phyloP scores from a whole-genome alignment of 345 rosid genomes.

The Acer campestre region DNA sequence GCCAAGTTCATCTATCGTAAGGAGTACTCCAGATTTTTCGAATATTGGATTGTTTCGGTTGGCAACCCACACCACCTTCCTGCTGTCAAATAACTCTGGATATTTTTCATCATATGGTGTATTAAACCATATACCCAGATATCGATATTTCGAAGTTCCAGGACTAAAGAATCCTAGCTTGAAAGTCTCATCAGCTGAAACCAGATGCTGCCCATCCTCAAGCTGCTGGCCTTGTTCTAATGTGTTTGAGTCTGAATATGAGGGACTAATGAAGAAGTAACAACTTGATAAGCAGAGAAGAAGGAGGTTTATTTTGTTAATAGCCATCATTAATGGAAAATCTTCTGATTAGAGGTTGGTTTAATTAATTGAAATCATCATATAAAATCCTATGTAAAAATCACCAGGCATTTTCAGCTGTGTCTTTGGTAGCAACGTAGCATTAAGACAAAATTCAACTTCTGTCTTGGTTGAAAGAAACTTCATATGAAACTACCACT shows the following conservation, averaged over 20 bases:
- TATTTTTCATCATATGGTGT: neutral
- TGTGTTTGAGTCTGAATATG: slow-evolving; percentile 14
- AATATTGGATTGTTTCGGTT: slow-evolving; percentile 2
- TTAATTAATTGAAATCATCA: neutral
- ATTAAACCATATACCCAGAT: slow-evolving; percentile 26
- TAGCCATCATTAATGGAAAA: neutral
- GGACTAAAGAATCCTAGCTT: slow-evolving; percentile 25
- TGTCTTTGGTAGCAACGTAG: too few species aligned
- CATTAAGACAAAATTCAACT: too few species aligned
- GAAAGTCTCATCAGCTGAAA: slow-evolving; percentile 19
- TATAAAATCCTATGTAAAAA: too few species aligned
- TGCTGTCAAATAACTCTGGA: neutral
- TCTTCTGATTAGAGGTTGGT: neutral
- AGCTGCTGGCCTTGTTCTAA: slow-evolving; percentile 15
- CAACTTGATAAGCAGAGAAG: slow-evolving; percentile 5
- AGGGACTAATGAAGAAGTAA: slow-evolving; percentile 4
- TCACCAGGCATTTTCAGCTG: too few species aligned
- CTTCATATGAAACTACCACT: too few species aligned
- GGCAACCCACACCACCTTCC: slow-evolving; percentile 24
- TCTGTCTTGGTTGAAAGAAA: neutral
- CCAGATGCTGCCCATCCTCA: slow-evolving; percentile 8
- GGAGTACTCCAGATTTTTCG: slow-evolving; percentile 10
- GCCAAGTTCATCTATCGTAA: slow-evolving; percentile 4
- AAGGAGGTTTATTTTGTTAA: neutral
- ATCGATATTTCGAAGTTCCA: neutral